Conservation (phyloP, 805 yeast genomes). For the Sugiyamaella marilandica region DNA sequence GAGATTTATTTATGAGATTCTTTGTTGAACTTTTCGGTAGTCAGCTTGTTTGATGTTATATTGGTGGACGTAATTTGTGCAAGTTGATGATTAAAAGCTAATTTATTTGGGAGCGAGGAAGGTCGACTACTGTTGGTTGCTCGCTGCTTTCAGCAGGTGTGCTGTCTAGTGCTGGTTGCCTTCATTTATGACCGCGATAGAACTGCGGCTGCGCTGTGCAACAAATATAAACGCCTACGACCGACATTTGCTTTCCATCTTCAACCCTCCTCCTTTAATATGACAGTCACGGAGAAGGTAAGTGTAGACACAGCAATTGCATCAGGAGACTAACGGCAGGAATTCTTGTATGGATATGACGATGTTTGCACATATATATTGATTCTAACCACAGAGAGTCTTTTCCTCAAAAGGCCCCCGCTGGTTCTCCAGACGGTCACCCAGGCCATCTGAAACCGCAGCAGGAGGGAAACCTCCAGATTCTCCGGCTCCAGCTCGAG, state of each 20-base stretch:
- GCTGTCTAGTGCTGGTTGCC: neutral
- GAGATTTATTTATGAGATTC: too few relatives aligned
- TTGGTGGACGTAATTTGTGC: too few relatives aligned
- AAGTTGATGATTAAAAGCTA: too few relatives aligned
- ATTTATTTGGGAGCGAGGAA: too few relatives aligned
- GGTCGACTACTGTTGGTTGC: too few relatives aligned
- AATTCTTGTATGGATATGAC: slow-evolving; percentile 13
- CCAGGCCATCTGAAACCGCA: slow-evolving; percentile 73
- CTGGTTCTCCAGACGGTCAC: slow-evolving; percentile 63
- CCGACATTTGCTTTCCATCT: neutral
- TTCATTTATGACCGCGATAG: neutral
- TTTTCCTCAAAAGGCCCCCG: slow-evolving; percentile 68
- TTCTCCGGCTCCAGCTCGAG: slow-evolving; percentile 52
- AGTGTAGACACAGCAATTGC: neutral
- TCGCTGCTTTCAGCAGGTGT: too few relatives aligned
- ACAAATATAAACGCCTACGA: neutral
- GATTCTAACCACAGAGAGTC: slow-evolving; percentile 37
- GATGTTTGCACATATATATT: neutral
- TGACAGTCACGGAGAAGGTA: slow-evolving; percentile 7
- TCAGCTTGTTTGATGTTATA: too few relatives aligned
- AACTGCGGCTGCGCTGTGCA: neutral
- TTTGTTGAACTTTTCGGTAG: too few relatives aligned
- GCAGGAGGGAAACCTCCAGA: slow-evolving; percentile 56
- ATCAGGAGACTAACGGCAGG: slow-evolving; percentile 7
- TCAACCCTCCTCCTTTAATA: neutral